Evolutionary conservation across 2,329 filamentous ascomycete species (phyloP).

Genomic region (Botrytis cinerea): DNA sequence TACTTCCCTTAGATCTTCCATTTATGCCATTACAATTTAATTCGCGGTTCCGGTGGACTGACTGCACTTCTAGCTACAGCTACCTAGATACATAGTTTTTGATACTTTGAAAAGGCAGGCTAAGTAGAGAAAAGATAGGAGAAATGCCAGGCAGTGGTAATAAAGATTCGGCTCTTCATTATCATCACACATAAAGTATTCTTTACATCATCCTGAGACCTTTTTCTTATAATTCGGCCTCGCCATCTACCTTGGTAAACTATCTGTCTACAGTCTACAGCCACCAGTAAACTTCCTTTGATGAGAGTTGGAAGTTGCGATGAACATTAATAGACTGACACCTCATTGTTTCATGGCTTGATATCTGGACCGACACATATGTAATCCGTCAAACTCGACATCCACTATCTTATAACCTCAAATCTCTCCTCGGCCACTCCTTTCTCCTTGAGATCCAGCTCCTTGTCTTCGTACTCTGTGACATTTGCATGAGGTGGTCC

Average conservation of each 20-base stretch:
- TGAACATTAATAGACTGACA: neutral
- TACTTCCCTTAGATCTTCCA: neutral
- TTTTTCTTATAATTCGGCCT: no score
- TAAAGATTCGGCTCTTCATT: neutral
- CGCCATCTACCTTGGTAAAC: neutral
- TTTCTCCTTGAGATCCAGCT: conserved; percentile 63
- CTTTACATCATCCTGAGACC: neutral
- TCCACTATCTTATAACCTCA: neutral
- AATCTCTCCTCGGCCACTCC: conserved; percentile 49
- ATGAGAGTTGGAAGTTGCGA: neutral
- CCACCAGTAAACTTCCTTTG: neutral
- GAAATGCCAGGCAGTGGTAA: neutral
- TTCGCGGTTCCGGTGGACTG: neutral
- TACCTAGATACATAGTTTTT: neutral
- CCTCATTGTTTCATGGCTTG: neutral
- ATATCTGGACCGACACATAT: neutral
- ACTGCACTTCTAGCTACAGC: neutral
- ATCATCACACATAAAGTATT: neutral
- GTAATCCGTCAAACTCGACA: no score
- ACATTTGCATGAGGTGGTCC: conserved; percentile 76
- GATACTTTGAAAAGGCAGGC: neutral
- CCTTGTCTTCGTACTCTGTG: conserved; percentile 69
- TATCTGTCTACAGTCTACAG: no score
- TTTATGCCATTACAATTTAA: no score
- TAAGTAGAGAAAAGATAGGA: neutral